Evolutionary conservation across 164 flowering plant species (phyloP), one percentile per base, ranked within the genome.

Genomic region (Piper betle): DNA sequence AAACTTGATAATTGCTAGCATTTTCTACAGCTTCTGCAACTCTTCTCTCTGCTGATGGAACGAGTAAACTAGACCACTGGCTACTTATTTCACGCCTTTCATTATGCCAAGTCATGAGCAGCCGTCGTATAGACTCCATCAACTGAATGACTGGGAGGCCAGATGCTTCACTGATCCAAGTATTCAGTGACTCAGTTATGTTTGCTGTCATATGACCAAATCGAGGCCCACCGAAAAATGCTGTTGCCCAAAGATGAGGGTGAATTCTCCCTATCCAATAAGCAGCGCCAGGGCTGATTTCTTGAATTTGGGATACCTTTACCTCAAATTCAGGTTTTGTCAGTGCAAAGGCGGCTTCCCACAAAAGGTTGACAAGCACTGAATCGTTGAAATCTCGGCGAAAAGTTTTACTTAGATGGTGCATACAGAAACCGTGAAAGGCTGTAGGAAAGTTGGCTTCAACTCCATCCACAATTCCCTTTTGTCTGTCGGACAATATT

Each of bases 91-190:
- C 82, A 37, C 80, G 68, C 54, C 82, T 63, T 62, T 79, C 80
- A 58, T 77, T 77, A 50, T 76, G 76, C 82, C 82, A 79, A 55
- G 77, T 74, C 80, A 77, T 79, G 37, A 79, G 62, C 63, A 74
- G 82, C 64, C 82, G 60, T 1, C 82, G 71, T 18, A 79, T 79
- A 25, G 69, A 72, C 52, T 79, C 82, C 82, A 79, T 79, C 82
- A 79, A 76, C 54, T 79, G 82, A 64, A 79, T 63, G 66, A 79
- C 74, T 25, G 82, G 78, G 39, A 79, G 75, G 3, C 80, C 82
- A 17, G 82, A 76, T 17, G 82, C 82, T 64, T 79, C 82, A 52
- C 64, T 67, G 52, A 77, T 76, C 82, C 82, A 79, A 5, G 76
- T 55, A 57, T 74, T 76, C 37, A 79, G 63, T 8, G 77, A 74